Conservation (phyloP, 1,284 basidiomycete genomes). For the Boletus mariae region DNA sequence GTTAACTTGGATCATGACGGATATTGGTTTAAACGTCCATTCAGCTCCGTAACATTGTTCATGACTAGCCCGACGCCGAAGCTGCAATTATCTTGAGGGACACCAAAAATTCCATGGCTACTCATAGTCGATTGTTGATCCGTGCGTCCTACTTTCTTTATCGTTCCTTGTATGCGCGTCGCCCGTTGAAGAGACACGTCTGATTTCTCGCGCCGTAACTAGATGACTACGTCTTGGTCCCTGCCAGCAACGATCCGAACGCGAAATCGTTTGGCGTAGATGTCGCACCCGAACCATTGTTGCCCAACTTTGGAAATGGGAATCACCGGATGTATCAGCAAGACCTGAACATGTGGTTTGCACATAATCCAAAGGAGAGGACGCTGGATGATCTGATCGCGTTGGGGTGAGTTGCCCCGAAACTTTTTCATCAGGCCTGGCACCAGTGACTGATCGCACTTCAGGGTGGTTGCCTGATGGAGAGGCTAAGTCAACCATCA, state of each 20-base stretch:
- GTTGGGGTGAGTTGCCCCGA: constrained; percentile 16
- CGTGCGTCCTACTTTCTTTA: constrained; percentile 15
- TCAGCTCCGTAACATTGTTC: not conserved
- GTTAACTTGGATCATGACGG: not conserved
- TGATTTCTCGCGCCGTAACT: not conserved
- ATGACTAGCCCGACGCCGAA: constrained; percentile 23
- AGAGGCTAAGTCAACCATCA: too few species aligned
- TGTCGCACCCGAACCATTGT: constrained; percentile 27
- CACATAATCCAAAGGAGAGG: not conserved
- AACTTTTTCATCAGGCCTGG: too few species aligned
- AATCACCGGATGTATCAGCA: constrained; percentile 22
- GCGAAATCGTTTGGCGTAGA: constrained; percentile 10
- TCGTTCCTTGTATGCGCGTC: not conserved
- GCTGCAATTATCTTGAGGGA: constrained; percentile 19
- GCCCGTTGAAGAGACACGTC: not conserved
- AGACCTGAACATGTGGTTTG: constrained; percentile 30
- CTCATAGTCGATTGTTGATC: constrained; percentile 27
- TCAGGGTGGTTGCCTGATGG: constrained; percentile 13
- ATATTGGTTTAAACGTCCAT: too few species aligned
- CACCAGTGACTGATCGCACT: too few species aligned
- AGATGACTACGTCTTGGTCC: constrained; percentile 22
- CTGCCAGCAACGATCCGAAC: constrained; percentile 6
- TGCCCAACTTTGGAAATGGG: constrained; percentile 32
- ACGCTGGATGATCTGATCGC: not conserved
- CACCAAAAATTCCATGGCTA: constrained; percentile 19